These are phyloP conservation scores for Phytophthora melonis DNA, from an alignment of 352 stramenopile genomes.

Conservation along the genomic window DNA sequence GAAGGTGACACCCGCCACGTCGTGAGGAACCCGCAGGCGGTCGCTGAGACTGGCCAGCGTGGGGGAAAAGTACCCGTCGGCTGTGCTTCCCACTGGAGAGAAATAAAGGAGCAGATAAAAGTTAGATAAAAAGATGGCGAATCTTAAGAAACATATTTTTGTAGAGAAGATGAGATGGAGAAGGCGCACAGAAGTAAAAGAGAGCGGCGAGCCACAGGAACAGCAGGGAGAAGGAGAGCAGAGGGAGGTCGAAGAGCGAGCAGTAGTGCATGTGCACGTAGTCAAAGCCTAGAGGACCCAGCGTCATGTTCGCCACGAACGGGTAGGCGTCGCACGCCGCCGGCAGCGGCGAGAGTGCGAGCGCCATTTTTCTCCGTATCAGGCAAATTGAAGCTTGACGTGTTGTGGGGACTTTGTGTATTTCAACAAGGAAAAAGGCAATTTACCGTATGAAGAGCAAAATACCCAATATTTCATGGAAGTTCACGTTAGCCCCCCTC, in stretches of 20 bases:
- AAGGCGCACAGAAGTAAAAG: conserved; percentile 83
- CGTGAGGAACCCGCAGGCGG: conserved; percentile 82
- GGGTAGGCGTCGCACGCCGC: conserved; percentile 37
- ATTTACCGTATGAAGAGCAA: not conserved
- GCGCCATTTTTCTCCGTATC: conserved; percentile 1
- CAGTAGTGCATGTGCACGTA: conserved; percentile 88
- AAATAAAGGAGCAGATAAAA: conserved; percentile 3
- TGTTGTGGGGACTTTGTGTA: too few relatives aligned
- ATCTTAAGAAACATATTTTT: not conserved
- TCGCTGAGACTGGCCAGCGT: conserved; percentile 96
- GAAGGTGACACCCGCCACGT: conserved; percentile 97
- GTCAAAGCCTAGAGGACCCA: conserved; percentile 80
- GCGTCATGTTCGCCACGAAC: conserved; percentile 68
- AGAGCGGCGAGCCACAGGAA: conserved; percentile 75
- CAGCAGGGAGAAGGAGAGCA: conserved; percentile 63
- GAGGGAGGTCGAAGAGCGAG: conserved; percentile 49
- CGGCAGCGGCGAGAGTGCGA: conserved; percentile 14
- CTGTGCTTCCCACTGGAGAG: conserved; percentile 93
- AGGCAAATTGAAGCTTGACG: not conserved
- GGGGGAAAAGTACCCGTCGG: conserved; percentile 98
- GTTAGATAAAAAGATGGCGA: not conserved
- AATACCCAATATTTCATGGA: too few relatives aligned
- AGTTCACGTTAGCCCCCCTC: too few relatives aligned
- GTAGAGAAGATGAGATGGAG: not conserved
- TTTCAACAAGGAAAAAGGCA: too few relatives aligned